Base-by-base conservation (phyloP, 805 yeast genomes). In the Wickerhamiella brachini region DNA sequence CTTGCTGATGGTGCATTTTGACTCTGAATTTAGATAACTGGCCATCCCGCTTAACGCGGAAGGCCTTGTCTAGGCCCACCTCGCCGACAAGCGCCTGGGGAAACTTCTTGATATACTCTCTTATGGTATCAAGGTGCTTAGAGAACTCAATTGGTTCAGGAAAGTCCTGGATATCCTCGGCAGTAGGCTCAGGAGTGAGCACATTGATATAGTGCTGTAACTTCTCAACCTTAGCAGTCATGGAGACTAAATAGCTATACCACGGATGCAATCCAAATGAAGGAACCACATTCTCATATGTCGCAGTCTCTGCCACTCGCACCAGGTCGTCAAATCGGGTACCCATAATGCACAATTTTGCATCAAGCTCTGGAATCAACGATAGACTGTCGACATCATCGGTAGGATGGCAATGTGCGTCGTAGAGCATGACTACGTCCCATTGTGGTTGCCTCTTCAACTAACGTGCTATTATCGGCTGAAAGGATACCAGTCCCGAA, bases 21-120 rank as follows among this genome's bases (percentile, higher is more conserved):
- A 86, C 89, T 53, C 73, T 71, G 52, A 75, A 76, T n/a, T 69
- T 71, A 1, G 73, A 65, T 26, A 74, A 54, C 2, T 54, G 56
- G 34, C 52, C 54, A 55, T 52, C 51, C 20, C 54, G 47, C 2
- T 94, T 95, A 3, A 89, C 64, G 38, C 85, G 65, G 60, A 85
- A 85, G 29, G 78, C 61, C 63, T 81, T 84, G 64, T 90, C 98
- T 2, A 93, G 67, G 0, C 98, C 98, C n/a, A 87, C 74, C 59
- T 90, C 98, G 0, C 98, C 98, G 9, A 90, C 71, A 12, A 85
- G 75, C 1, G 71, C 66, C n/a, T 52, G 12, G 0, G 68, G 66
- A 49, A 61, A 57, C 13, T 55, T 49, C 0, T 47, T 18, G 6
- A 79, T 54, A 38, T 68, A 67, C 3, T 34, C 23, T 20, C 65